Percentiles rank a stretch among this genome's conserved stretches.
Evolutionary conservation across 2,329 filamentous ascomycete species (phyloP).

Genomic region (Metarhizium guizhouense): DNA sequence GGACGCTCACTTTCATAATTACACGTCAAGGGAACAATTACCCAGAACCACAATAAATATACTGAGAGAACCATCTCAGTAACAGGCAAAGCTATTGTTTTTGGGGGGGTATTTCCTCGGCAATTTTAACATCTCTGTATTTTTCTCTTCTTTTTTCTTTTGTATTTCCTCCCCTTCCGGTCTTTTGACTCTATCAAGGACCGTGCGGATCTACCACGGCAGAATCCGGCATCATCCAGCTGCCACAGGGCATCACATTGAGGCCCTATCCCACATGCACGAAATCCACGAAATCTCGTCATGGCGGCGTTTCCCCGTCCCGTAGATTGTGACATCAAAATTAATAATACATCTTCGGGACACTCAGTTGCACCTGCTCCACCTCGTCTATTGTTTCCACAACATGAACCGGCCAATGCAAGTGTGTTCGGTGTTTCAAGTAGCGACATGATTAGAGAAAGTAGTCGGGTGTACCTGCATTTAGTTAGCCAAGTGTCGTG

Average conservation of each 20-base stretch:
- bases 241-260: conserved; percentile 2
- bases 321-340: conserved; percentile 11
- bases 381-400: conserved; percentile 12
- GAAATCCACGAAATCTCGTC: conserved; percentile 8
- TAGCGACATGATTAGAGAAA: conserved; percentile 63
- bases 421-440: not conserved
- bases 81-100: not conserved
- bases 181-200: conserved; percentile 14
- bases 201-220: not conserved
- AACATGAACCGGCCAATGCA: conserved; percentile 8
- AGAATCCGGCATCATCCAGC: not conserved
- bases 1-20: not conserved
- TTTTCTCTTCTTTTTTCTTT: conserved; percentile 6
- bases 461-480: conserved; percentile 79
- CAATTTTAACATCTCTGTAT: conserved; percentile 4
- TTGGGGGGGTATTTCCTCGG: conserved; percentile 3
- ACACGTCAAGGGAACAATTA: not conserved
- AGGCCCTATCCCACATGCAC: conserved; percentile 7
- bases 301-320: conserved; percentile 8
- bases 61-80: not conserved
- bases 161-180: conserved; percentile 15
- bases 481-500: conserved; percentile 12
- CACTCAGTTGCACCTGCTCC: conserved; percentile 10
- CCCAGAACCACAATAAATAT: not conserved
- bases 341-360: conserved; percentile 21